Percentiles rank a stretch among this genome's conserved stretches.
Evolutionary conservation across 257 asterid genomes (phyloP).

Genomic region (Fraxinus anomala): DNA sequence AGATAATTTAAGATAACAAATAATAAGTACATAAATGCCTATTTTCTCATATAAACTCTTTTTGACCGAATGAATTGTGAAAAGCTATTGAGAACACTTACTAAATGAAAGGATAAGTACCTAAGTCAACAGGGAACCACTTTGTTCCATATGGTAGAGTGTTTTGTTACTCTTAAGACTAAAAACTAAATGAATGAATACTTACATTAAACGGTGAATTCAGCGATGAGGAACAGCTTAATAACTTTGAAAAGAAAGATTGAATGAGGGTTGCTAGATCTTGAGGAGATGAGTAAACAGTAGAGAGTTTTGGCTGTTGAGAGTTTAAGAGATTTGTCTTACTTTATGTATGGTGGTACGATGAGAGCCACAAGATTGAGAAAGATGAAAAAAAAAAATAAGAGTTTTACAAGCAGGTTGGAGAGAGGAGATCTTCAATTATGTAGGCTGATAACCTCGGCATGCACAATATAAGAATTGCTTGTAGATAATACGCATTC

Average conservation of each 20-base stretch:
- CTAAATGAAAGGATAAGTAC: background rate
- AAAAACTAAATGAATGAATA: background rate
- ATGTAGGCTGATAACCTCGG: background rate
- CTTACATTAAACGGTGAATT: background rate
- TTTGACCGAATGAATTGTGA: background rate
- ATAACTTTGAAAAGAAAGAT: background rate
- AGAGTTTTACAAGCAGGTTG: background rate
- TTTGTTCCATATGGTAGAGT: background rate
- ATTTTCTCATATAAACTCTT: background rate
- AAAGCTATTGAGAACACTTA: background rate
- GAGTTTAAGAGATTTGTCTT: background rate
- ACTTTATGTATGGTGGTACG: background rate
- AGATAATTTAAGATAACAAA: too few relatives aligned
- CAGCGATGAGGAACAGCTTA: background rate
- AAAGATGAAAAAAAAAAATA: too few relatives aligned
- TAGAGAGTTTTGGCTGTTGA: background rate
- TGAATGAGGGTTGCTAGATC: background rate
- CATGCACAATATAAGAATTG: background rate
- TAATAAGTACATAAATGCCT: too few relatives aligned
- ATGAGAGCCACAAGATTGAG: background rate
- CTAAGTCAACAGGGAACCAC: background rate
- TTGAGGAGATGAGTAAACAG: background rate
- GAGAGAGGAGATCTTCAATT: background rate
- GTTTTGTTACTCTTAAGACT: background rate
- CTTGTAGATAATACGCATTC: background rate